Conservation (phyloP, 441 rosid genomes). For the Corymbia calophylla region DNA sequence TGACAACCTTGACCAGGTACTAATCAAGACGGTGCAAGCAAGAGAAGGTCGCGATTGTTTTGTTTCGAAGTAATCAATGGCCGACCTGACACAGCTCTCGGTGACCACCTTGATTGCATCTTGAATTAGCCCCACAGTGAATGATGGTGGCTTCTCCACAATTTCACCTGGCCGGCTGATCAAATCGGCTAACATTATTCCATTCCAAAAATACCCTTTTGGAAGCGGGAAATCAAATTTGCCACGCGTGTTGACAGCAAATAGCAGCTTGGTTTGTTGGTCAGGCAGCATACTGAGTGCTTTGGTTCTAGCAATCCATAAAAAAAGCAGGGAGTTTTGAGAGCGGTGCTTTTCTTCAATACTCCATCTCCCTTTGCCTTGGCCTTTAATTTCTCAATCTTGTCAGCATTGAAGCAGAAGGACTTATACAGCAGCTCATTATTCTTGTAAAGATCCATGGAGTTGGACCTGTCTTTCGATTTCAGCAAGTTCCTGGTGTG, state of each 20-base stretch:
- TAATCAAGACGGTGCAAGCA: background rate
- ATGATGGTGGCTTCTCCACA: background rate
- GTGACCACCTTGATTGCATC: background rate
- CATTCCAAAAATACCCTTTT: background rate
- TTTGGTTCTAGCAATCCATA: slow-evolving; percentile 18
- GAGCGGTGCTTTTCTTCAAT: slow-evolving; percentile 48
- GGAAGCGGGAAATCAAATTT: background rate
- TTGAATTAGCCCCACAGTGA: background rate
- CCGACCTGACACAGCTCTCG: background rate
- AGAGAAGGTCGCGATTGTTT: background rate
- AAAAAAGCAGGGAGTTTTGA: slow-evolving; percentile 26
- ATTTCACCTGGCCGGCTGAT: background rate
- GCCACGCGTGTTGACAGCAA: background rate
- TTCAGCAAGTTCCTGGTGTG: slow-evolving; percentile 70
- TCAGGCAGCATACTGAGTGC: background rate
- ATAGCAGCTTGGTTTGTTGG: background rate
- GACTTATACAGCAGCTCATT: slow-evolving; percentile 51
- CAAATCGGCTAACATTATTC: background rate
- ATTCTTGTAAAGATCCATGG: slow-evolving; percentile 39
- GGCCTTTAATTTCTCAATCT: slow-evolving; percentile 41
- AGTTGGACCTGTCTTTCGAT: slow-evolving; percentile 52
- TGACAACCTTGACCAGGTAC: background rate
- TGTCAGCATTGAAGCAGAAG: slow-evolving; percentile 61
- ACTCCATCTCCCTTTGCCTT: slow-evolving; percentile 43
- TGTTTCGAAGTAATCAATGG: background rate